phyloP scores from a whole-genome alignment of 768 basidiomycete species.

The Pholiota microspora region DNA sequence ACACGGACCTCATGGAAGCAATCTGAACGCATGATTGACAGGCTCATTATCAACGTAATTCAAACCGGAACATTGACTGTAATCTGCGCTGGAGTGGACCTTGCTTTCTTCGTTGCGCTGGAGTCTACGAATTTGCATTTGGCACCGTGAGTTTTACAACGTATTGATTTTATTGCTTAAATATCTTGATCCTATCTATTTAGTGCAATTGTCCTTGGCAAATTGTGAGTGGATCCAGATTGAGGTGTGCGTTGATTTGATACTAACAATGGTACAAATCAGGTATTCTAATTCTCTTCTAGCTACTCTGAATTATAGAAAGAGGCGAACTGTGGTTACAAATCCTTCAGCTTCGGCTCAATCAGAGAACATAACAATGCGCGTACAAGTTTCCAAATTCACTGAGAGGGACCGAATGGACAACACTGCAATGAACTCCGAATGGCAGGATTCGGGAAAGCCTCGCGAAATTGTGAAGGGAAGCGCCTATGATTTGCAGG shows the following conservation, averaged over 20 bases:
- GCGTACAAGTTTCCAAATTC: background rate
- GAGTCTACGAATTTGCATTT: background rate
- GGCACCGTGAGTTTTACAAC: background rate
- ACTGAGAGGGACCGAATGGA: background rate
- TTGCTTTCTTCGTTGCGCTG: background rate
- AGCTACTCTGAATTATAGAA: background rate
- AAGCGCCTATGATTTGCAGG: too few species aligned
- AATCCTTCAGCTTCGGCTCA: background rate
- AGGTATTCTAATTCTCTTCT: background rate
- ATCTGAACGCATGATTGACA: background rate
- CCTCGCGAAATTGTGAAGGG: background rate
- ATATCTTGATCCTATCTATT: background rate
- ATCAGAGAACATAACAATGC: background rate
- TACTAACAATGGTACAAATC: too few species aligned
- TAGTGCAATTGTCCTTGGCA: background rate
- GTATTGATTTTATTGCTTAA: background rate
- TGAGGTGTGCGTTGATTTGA: background rate
- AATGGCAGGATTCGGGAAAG: background rate
- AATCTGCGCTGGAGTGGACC: background rate
- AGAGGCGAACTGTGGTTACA: background rate
- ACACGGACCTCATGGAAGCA: background rate
- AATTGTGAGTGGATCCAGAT: background rate
- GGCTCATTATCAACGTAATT: background rate
- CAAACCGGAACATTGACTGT: background rate
- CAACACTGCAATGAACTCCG: background rate